Evolutionary conservation across 2,329 filamentous ascomycete species (phyloP).

Genomic region (Xylariaceae sp.): DNA sequence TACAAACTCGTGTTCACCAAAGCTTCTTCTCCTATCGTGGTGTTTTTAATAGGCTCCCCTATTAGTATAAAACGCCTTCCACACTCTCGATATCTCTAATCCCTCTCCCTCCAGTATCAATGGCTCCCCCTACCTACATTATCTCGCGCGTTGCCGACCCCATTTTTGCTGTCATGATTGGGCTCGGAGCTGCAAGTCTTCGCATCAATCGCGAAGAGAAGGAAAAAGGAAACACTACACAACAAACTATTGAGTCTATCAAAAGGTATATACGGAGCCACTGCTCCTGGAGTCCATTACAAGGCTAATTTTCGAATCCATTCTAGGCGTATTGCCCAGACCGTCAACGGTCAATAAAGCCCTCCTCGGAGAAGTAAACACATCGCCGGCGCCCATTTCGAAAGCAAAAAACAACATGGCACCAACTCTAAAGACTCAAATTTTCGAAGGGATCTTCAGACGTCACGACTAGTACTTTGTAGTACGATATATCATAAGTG

Average conservation of each 20-base stretch:
- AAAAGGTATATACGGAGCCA: constrained; percentile 44
- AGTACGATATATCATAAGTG: no score
- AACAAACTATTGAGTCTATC: constrained; percentile 46
- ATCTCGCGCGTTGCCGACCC: constrained; percentile 57
- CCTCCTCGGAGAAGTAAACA: not conserved
- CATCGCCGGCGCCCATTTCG: not conserved
- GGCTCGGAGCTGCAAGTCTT: constrained; percentile 50
- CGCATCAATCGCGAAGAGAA: constrained; percentile 59
- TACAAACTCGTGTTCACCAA: not conserved
- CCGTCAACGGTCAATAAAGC: no score
- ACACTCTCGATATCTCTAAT: not conserved
- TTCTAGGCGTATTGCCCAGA: no score
- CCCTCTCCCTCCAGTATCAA: constrained; percentile 21
- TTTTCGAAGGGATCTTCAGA: no score
- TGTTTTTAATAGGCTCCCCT: not conserved
- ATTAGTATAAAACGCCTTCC: not conserved
- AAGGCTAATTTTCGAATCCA: no score
- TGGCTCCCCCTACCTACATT: constrained; percentile 55
- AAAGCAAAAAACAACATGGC: not conserved
- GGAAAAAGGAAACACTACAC: constrained; percentile 50
- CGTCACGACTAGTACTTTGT: no score
- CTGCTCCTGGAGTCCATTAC: no score
- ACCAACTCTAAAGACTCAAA: no score
- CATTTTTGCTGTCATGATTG: constrained; percentile 55
- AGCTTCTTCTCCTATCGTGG: not conserved